Evolutionary conservation across 495 filamentous ascomycete species (phyloP).

Genomic region (Aspergillus diversus): DNA sequence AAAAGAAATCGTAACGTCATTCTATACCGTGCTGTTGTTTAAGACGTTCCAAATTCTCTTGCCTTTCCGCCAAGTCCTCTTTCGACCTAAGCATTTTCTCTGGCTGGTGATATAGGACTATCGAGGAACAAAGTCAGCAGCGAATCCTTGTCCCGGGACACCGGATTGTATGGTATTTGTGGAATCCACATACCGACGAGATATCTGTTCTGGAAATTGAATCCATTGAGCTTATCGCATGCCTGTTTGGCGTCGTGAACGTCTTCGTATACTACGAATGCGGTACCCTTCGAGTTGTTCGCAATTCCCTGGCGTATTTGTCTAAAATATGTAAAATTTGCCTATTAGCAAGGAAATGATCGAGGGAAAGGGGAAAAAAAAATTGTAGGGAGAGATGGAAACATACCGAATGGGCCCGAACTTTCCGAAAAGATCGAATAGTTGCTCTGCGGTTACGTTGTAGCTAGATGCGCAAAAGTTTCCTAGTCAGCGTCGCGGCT

Average conservation of each 20-base stretch:
- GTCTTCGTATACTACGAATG: slow-evolving; percentile 99
- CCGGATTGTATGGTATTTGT: no score
- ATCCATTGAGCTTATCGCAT: slow-evolving; percentile 99
- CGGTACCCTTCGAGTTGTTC: slow-evolving; percentile 95
- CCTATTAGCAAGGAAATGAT: not conserved
- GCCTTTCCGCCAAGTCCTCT: slow-evolving; percentile 90
- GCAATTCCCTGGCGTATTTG: slow-evolving; percentile 99
- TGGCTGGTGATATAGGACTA: slow-evolving; percentile 97
- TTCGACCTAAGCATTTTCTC: slow-evolving; percentile 95
- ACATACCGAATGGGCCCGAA: slow-evolving; percentile 91
- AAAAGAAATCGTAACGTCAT: slow-evolving; percentile 59
- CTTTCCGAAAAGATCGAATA: slow-evolving; percentile 94
- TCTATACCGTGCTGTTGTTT: slow-evolving; percentile 98
- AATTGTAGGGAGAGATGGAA: not conserved
- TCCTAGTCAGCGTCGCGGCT: slow-evolving; percentile 20
- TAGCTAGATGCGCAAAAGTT: slow-evolving; percentile 59
- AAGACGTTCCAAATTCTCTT: slow-evolving; percentile 96
- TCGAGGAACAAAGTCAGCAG: not conserved
- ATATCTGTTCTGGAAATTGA: slow-evolving; percentile 99
- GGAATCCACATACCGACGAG: slow-evolving; percentile 78
- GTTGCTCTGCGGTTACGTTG: slow-evolving; percentile 91
- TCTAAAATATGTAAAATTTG: slow-evolving; percentile 55
- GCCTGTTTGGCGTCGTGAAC: slow-evolving; percentile 98
- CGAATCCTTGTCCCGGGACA: not conserved
- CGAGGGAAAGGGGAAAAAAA: not conserved